Evolutionary conservation across 1,284 basidiomycete genomes (phyloP).

Genomic region (Ceratobasidium sp.): DNA sequence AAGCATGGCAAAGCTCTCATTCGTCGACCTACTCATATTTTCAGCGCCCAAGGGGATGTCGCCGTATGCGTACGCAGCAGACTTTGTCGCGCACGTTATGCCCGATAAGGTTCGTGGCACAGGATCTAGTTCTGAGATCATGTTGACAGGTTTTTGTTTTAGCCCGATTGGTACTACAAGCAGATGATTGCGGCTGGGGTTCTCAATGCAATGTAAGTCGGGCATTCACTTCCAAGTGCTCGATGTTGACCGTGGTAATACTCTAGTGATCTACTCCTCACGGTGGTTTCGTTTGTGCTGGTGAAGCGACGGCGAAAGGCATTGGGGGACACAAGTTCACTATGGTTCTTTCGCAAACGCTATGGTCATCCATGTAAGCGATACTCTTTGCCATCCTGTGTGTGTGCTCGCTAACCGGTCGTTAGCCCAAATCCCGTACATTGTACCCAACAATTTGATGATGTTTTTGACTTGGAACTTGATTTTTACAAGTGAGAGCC

Average conservation of each 20-base stretch:
- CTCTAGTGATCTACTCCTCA: constrained; percentile 4
- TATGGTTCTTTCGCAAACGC: constrained; percentile 30
- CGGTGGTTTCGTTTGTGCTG: constrained; percentile 7
- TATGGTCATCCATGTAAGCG: constrained; percentile 31
- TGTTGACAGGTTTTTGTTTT: neutral
- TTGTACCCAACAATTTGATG: constrained; percentile 21
- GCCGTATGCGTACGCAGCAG: constrained; percentile 25
- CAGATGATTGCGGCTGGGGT: constrained; percentile 9
- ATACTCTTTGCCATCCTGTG: neutral
- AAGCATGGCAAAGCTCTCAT: constrained; percentile 2
- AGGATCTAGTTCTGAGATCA: neutral
- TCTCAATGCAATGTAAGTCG: neutral
- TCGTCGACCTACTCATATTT: constrained; percentile 23
- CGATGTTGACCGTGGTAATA: neutral
- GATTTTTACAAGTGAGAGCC: constrained; percentile 15
- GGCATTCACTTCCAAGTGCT: neutral
- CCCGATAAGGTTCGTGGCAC: constrained; percentile 10
- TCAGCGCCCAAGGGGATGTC: constrained; percentile 23
- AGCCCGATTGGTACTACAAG: constrained; percentile 31
- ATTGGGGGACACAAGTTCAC: neutral
- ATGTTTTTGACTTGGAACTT: constrained; percentile 31
- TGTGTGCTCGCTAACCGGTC: neutral
- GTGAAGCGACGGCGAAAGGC: constrained; percentile 5
- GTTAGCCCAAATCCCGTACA: constrained; percentile 19
- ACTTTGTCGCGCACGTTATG: constrained; percentile 20